Base-by-base conservation (phyloP, 176 grass and related monocot genomes). In the Poa pratensis region DNA sequence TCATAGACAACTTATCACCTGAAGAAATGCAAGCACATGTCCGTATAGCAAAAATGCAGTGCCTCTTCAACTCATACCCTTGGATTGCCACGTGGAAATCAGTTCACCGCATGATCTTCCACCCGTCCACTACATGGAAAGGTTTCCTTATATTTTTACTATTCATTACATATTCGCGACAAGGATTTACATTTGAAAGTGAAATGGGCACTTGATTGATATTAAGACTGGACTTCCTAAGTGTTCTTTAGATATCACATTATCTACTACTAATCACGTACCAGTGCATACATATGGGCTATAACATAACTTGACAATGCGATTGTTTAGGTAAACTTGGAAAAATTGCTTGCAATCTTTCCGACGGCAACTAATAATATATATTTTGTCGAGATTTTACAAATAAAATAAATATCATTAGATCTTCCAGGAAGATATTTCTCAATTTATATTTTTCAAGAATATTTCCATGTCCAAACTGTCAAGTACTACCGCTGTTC, bases 11-110 rank as follows among this genome's bases (percentile, higher is more conserved):
- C 16, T 87, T 98, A 34, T 78, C 96, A 11, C 15, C 35, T 54
- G 81, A 90, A 73, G 96, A 98, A 85, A 75, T 69, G 48, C 78
- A 45, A 79, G 85, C 58, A 1, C 91, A 98, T 34, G 81, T 98
- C 15, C 77, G 78, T 3, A 84, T 92, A 75, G 87, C 93, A 37
- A 82, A 89, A 27, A 90, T 92, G 91, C 96, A 98, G 60, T 98
- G 93, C 74, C 86, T 93, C 0, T 98, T 98, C 65, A 98, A 98
- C 79, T 98, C 93, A 5, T 98, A 98, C n/a, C 93, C 93, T 28
- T 98, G 96, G 93, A 68, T 69, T 2, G 89, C 84, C 11, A 87
- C 86, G 0, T 73, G 74, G 80, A 98, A 94, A 50, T 89, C 88
- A 24, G 18, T 87, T 24, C 53, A 32, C 19, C 93, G 89, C 22